Evolutionary conservation across 2,329 filamentous ascomycete species (phyloP).

Genomic region (Ophiocordyceps australis): DNA sequence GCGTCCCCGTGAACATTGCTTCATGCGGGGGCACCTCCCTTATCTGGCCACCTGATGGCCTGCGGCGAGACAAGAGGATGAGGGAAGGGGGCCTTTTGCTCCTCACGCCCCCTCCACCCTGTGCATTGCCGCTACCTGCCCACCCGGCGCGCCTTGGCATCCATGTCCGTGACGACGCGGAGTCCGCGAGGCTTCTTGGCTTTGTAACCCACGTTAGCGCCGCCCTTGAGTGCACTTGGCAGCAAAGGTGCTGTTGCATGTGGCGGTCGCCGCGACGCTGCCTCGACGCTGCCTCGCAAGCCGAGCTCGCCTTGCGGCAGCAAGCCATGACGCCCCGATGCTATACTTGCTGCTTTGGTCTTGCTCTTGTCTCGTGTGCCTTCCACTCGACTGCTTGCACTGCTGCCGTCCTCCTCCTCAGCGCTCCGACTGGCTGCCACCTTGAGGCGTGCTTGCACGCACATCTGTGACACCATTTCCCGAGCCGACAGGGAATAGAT

Average conservation of each 20-base stretch:
- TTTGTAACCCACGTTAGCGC: constrained; percentile 4
- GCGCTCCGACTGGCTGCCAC: background rate
- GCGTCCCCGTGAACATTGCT: background rate
- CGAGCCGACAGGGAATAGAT: no score
- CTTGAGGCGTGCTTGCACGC: no score
- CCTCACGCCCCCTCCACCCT: no score
- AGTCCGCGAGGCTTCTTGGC: constrained; percentile 9
- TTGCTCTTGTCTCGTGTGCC: constrained; percentile 1
- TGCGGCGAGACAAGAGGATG: no score
- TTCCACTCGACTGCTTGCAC: background rate
- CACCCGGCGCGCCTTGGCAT: constrained; percentile 5
- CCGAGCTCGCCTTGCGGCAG: no score
- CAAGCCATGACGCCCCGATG: no score
- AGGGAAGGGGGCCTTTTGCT: background rate
- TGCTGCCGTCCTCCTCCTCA: background rate
- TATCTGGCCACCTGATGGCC: no score
- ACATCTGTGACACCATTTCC: no score
- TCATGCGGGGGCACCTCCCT: no score
- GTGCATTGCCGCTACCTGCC: constrained; percentile 6
- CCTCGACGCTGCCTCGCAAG: no score
- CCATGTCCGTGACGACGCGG: constrained; percentile 6
- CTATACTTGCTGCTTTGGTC: no score
- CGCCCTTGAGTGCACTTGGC: background rate
- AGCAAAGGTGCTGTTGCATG: constrained; percentile 8
- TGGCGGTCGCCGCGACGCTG: constrained; percentile 8